These are phyloP conservation scores for Posidonia oceanica DNA, from an alignment of 116 monocot genomes.

Conservation along the genomic window DNA sequence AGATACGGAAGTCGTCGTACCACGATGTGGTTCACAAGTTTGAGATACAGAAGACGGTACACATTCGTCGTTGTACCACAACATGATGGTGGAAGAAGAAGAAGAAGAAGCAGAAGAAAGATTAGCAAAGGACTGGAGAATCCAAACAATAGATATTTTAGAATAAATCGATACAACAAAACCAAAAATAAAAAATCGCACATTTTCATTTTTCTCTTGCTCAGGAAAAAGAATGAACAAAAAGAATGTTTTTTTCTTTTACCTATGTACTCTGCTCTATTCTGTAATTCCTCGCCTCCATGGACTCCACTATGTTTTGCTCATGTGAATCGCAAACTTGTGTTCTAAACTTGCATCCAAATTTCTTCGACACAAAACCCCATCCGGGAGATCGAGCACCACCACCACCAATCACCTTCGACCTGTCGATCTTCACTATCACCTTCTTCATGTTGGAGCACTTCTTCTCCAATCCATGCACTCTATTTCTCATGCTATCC, in stretches of 20 bases:
- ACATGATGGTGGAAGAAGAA: too few species aligned
- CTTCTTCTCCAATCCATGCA: constrained; percentile 76
- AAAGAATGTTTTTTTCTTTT: background rate
- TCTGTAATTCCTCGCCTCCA: constrained; percentile 15
- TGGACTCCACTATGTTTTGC: constrained; percentile 42
- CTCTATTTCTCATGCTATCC: constrained; percentile 83
- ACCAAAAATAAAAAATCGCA: too few species aligned
- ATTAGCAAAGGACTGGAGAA: too few species aligned
- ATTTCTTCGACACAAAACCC: constrained; percentile 26
- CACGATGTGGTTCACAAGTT: too few species aligned
- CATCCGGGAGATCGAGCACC: constrained; percentile 6
- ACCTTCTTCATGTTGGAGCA: constrained; percentile 72
- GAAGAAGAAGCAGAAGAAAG: too few species aligned
- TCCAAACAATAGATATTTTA: too few species aligned
- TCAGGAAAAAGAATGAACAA: too few species aligned
- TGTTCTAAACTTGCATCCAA: constrained; percentile 73
- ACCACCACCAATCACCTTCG: background rate
- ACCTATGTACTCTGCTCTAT: constrained; percentile 7
- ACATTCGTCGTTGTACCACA: too few species aligned
- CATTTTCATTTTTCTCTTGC: too few species aligned
- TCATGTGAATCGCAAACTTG: constrained; percentile 83
- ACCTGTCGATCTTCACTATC: constrained; percentile 55
- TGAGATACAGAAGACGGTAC: too few species aligned
- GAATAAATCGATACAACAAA: too few species aligned
- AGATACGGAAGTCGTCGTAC: too few species aligned